A percentile compares a stretch with the other conserved stretches of the same genome.
Conservation (phyloP, 2,329 filamentous ascomycete genomes). For the Cordyceps pruinosa region DNA sequence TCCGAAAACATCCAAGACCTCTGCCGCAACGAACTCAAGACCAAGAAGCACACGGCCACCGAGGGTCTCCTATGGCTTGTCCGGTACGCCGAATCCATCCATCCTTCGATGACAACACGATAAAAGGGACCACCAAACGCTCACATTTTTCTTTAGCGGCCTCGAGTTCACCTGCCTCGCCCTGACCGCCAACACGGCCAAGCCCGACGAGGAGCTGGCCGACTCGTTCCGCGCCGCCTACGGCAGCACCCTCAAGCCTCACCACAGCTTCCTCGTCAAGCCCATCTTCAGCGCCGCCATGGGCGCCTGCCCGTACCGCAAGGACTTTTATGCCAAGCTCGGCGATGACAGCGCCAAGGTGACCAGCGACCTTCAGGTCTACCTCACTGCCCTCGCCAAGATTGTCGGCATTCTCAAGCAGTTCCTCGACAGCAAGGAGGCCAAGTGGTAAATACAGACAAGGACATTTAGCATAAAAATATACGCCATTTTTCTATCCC, state of each 20-base stretch:
- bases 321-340: constrained; percentile 87
- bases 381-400: constrained; percentile 72
- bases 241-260: constrained; percentile 76
- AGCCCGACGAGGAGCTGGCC: constrained; percentile 66
- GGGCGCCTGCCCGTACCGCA: constrained; percentile 85
- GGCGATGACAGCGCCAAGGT: constrained; percentile 61
- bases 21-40: constrained; percentile 78
- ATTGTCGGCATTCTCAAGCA: constrained; percentile 67
- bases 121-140: neutral
- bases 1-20: constrained; percentile 83
- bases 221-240: constrained; percentile 85
- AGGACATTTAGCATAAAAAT: constrained; percentile 4
- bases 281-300: constrained; percentile 90
- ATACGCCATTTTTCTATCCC: neutral
- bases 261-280: constrained; percentile 86
- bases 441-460: constrained; percentile 44
- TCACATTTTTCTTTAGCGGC: constrained; percentile 48
- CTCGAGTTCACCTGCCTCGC: constrained; percentile 90
- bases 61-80: constrained; percentile 89
- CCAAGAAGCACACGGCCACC: constrained; percentile 79
- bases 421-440: constrained; percentile 49
- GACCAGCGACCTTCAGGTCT: constrained; percentile 55
- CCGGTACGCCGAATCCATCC: constrained; percentile 47
- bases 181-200: constrained; percentile 68
- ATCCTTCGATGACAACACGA: constrained; percentile 16